Evolutionary conservation across 1,284 basidiomycete species (phyloP), one percentile per base, ranked within the genome.

Genomic region (Entoloma clypeatum): DNA sequence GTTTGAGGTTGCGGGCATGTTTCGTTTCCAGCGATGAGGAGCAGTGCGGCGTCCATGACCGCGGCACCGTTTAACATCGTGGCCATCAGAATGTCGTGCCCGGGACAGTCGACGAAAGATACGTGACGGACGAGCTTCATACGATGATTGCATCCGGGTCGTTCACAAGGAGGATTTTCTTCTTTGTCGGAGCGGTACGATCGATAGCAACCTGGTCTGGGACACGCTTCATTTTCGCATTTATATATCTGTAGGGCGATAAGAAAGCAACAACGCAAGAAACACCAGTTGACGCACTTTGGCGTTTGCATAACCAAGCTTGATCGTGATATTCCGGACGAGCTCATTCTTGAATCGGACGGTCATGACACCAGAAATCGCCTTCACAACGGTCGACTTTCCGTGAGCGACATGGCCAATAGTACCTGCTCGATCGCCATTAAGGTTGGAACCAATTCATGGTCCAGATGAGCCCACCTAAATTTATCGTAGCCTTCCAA

Each of bases 61-160:
- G 96, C 96, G 28, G 95, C 95, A 67, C 95, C 95, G 78, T 98
- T 98, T 57, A 99, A 76, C 96, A 99, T 99, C 54, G 95, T 99
- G 45, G 95, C 95, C 95, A 99, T 99, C 64, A 99, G 77, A 79
- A 89, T 90, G 61, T 94, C 91, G 78, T 94, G 91, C 52, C 91
- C 92, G 1, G 91, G 91, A 61, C 91, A 92, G 63, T 95, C 92
- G 61, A 98, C 95, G 64, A 98, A 98, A 1, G 95, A 98, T 56
- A 98, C 92, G 58, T 95, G 92, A 54, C 91, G 82, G 51, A 96
- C 65, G 51, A 98, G 81, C 58, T 89, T 86, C 92, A 98, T 94
- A 30, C 80, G 79, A 43, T 82, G 81, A 30, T 84, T 86, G 66
- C 95, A 99, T 44, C 92, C 92, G 24, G 91, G 88, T 26, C 91